Evolutionary conservation across 805 yeast species (phyloP), one percentile per base, ranked within the genome.

Genomic region (Metschnikowia koreensis): DNA sequence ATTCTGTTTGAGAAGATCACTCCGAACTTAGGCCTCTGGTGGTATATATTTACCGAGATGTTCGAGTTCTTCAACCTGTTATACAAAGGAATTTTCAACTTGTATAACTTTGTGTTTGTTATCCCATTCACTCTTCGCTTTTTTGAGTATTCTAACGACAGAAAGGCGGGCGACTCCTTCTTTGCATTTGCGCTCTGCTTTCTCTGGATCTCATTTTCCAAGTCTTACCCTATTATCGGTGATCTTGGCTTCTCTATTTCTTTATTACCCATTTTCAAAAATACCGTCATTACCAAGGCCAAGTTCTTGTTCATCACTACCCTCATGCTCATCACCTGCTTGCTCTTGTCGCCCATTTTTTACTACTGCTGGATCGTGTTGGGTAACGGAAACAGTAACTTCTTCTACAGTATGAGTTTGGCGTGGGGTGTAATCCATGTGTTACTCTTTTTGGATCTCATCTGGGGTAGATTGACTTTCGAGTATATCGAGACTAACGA

Each of bases 31-130:
- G 99, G 99, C 0, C 74, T 94, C 17, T 94, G 99, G 99, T 94
- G 99, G 99, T 94, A 94, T 72, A 84, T 92, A 61, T 94, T 94
- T 74, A 87, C 93, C 40, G 99, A 94, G 68, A 88, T 94, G 82
- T 94, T 94, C 70, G 94, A 87, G 50, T 87, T 84, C 64, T 94
- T 93, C 76, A 79, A 86, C 29, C 83, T 89, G 17, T 91, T 94
- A 63, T 94, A 88, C 74, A 71, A 85, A 38, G 84, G 90, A 10
- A 85, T 91, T 17, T 94, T 92, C 81, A 92, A 91, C 62, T 62
- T 92, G 43, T 90, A 84, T 68, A 69, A 83, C 13, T 73, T 83
- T 16, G 71, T 85, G 2, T 87, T 88, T 65, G 75, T 85, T 3
- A 53, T 87, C 1, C 98, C 98, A 13, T 60, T 93, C 16, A 80